Evolutionary conservation across 2,329 filamentous ascomycete species (phyloP), one percentile per base, ranked within the genome.

Genomic region (Microdochium paspali): DNA sequence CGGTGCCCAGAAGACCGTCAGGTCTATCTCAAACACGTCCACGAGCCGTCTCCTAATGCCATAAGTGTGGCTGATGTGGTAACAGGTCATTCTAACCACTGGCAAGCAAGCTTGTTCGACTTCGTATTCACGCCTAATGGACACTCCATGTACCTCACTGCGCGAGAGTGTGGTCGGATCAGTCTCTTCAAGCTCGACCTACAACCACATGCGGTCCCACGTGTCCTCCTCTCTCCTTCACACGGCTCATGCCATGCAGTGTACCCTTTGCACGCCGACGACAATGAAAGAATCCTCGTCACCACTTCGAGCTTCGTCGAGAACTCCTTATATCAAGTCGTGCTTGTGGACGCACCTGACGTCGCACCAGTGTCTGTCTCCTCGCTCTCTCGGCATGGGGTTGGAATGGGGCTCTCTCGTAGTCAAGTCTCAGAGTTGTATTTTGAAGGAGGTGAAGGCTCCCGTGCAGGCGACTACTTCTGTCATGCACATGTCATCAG

Each of bases 391-490:
- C 56, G 58, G 12, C 49, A 61, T 25, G 66, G 63, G 3, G 45
- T 49, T 21, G 61, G 60, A 28, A 58, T 66, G 20, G 63, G 62
- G 0, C 51, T 72, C 12, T 63, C 59, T 1, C 51, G 53, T 10
- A 54, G 54, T n/a, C 69, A 71, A 55, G 52, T 69, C 2, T 61
- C 61, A 0, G 67, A 72, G 42, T 58, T 71, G 31, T 71, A 68
- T 58, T 68, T 64, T 25, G 61, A 66, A 39, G 66, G 69, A 2
- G 61, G 54, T 0, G 18, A 18, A 40, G 35, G 35, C 6, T 21
- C 35, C 18, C 18, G 35, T 21, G 35, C n/a, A 5, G 63, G 61
- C 7, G 59, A 62, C n/a, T 55, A 58, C 24, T 53, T 51, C 20
- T 56, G 71, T 4, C 69, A 72, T 26, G 62, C 64, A 0, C 70